phyloP scores from a whole-genome alignment of 1,139 yeast species.

The Yamadazyma diospyri region DNA sequence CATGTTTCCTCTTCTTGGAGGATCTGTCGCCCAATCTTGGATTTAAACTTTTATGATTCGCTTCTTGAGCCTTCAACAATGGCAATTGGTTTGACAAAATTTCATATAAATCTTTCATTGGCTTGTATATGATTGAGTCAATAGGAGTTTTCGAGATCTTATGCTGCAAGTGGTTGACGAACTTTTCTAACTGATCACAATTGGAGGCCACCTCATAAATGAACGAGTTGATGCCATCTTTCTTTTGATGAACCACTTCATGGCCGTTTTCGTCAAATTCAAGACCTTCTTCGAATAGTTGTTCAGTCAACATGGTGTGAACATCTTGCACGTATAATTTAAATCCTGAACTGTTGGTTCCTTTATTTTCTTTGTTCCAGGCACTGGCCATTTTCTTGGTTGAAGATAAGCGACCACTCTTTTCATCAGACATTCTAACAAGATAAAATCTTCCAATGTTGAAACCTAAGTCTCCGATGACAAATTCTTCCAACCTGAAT shows the following conservation, averaged over 20 bases:
- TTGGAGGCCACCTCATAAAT: conserved; percentile 48
- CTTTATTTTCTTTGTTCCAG: conserved; percentile 17
- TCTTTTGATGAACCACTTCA: conserved; percentile 17
- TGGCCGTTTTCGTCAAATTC: conserved; percentile 33
- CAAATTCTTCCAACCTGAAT: conserved; percentile 38
- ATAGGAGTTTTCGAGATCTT: conserved; percentile 15
- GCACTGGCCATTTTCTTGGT: conserved; percentile 29
- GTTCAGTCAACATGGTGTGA: conserved; percentile 29
- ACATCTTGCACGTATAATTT: conserved; percentile 52
- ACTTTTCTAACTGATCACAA: conserved; percentile 26
- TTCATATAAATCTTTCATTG: conserved; percentile 24
- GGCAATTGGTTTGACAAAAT: conserved; percentile 24
- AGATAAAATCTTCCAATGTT: conserved; percentile 45
- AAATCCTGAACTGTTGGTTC: conserved; percentile 33
- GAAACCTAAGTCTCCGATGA: conserved; percentile 47
- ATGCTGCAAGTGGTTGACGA: conserved; percentile 24
- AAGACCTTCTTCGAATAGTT: conserved; percentile 28
- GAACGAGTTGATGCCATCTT: conserved; percentile 15
- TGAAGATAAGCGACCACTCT: conserved; percentile 39
- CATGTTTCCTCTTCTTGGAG: conserved; percentile 12
- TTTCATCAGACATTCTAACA: conserved; percentile 38
- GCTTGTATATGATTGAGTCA: conserved; percentile 25
- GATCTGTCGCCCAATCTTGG: conserved; percentile 8
- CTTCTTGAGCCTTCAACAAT: conserved; percentile 14
- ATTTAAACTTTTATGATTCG: too few relatives aligned